phyloP scores from a whole-genome alignment of 2,329 filamentous ascomycete species.

The Paraconiothyrium sp. region DNA sequence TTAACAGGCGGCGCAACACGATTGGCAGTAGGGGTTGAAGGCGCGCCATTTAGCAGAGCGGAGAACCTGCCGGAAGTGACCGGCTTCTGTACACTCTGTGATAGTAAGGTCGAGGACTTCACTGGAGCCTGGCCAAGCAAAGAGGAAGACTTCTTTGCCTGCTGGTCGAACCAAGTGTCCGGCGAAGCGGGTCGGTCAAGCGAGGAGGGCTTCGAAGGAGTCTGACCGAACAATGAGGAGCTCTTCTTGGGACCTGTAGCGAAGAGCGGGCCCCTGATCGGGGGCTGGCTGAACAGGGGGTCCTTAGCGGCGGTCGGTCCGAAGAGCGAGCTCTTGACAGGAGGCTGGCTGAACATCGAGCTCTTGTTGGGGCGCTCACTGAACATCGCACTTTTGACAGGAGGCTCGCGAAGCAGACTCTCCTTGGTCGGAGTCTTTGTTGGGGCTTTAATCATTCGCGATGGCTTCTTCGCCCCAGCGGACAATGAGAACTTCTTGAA shows the following conservation, averaged over 20 bases:
- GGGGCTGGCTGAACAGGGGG: background rate
- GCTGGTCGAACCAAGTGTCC: background rate
- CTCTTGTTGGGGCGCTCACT: background rate
- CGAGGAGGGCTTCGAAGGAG: conserved; percentile 28
- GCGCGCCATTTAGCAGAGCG: background rate
- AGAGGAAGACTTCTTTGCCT: background rate
- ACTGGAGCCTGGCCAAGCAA: background rate
- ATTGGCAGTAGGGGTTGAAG: conserved; percentile 7
- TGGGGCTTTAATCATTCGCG: conserved; percentile 52
- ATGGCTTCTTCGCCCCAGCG: conserved; percentile 36
- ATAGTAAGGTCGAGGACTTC: background rate
- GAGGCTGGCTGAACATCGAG: background rate
- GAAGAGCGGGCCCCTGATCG: background rate
- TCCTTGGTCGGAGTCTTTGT: conserved; percentile 64
- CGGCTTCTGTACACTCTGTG: background rate
- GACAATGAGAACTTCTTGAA: conserved; percentile 57
- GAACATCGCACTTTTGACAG: conserved; percentile 13
- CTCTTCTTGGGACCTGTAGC: background rate
- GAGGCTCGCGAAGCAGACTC: conserved; percentile 35
- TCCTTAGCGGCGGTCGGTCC: background rate
- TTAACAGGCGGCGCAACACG: background rate
- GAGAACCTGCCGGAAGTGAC: background rate
- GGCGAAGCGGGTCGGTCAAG: background rate
- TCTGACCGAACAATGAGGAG: conserved; percentile 17
- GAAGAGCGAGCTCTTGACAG: background rate